phyloP scores from a whole-genome alignment of 768 basidiomycete species.

The Gloeostereum incarnatum region DNA sequence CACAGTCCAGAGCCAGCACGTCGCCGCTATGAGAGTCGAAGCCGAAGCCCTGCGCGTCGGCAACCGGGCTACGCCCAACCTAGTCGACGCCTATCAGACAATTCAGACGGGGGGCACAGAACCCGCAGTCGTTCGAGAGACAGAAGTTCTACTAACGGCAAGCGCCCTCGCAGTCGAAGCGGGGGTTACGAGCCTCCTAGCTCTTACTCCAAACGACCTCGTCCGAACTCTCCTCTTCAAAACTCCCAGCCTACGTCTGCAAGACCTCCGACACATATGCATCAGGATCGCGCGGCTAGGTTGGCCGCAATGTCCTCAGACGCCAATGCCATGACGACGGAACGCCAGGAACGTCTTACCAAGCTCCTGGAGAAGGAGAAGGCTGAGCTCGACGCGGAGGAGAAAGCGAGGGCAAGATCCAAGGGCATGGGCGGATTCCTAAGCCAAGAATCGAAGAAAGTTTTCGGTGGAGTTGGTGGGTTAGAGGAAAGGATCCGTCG shows the following conservation, averaged over 20 bases:
- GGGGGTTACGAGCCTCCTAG: slow-evolving; percentile 9
- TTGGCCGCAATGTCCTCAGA: slow-evolving; percentile 82
- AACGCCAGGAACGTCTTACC: slow-evolving; percentile 66
- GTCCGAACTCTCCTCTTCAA: slow-evolving; percentile 34
- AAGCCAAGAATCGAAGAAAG: slow-evolving; percentile 74
- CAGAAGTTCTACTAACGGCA: slow-evolving; percentile 12
- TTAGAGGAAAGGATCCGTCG: slow-evolving; percentile 73
- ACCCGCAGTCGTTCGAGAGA: slow-evolving; percentile 19
- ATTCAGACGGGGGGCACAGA: neutral
- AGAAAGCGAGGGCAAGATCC: slow-evolving; percentile 53
- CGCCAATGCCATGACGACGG: slow-evolving; percentile 54
- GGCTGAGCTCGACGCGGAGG: slow-evolving; percentile 67
- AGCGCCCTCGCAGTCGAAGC: slow-evolving; percentile 10
- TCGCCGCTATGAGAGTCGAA: no score
- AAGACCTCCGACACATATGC: slow-evolving; percentile 13
- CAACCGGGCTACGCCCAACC: neutral
- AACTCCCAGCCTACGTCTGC: slow-evolving; percentile 11
- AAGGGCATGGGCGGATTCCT: slow-evolving; percentile 79
- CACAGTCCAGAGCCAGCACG: neutral
- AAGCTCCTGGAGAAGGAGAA: slow-evolving; percentile 68
- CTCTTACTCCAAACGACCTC: slow-evolving; percentile 39
- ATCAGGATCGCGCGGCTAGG: slow-evolving; percentile 67
- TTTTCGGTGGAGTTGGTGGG: slow-evolving; percentile 71
- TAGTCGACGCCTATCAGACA: neutral
- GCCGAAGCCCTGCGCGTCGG: neutral